Evolutionary conservation across 2,329 filamentous ascomycete genomes (phyloP).

Genomic region (Sporothrix luriei): DNA sequence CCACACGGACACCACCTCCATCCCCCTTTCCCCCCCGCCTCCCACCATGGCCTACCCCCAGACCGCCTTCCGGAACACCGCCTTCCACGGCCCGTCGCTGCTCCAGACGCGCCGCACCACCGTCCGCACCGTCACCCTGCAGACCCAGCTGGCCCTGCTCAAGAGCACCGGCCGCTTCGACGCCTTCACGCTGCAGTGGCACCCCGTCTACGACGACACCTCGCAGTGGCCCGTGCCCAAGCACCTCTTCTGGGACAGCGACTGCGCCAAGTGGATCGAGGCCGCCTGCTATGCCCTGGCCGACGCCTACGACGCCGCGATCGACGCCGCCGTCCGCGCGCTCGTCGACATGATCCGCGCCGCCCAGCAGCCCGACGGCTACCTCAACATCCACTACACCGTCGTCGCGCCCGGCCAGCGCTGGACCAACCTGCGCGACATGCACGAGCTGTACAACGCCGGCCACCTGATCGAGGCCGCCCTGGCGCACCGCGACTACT

Average conservation of each 20-base stretch:
- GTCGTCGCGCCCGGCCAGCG: constrained; percentile 15
- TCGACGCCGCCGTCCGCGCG: constrained; percentile 1
- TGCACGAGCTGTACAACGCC: constrained; percentile 22
- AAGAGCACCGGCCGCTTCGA: constrained; percentile 18
- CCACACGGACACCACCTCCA: no score
- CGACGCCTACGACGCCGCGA: not conserved
- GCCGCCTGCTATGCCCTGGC: constrained; percentile 5
- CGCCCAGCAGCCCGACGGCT: constrained; percentile 10
- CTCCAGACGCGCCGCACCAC: constrained; percentile 22
- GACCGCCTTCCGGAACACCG: constrained; percentile 2
- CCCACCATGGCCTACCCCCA: constrained; percentile 16
- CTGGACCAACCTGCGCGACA: constrained; percentile 22
- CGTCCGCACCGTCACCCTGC: not conserved
- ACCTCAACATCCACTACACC: constrained; percentile 21
- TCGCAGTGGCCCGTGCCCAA: constrained; percentile 19
- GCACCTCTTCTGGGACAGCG: constrained; percentile 24
- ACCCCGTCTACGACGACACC: constrained; percentile 10
- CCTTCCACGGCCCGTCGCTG: constrained; percentile 22
- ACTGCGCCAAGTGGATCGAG: constrained; percentile 23
- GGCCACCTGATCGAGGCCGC: constrained; percentile 16
- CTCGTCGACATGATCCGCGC: constrained; percentile 18
- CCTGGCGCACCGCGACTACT: not conserved
- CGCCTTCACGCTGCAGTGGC: constrained; percentile 19
- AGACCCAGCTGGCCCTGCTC: constrained; percentile 19
- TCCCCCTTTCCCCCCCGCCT: no score